Evolutionary conservation across 129 eudicot species (phyloP), one percentile per base, ranked within the genome.

Genomic region (Heracleum sosnowskyi): DNA sequence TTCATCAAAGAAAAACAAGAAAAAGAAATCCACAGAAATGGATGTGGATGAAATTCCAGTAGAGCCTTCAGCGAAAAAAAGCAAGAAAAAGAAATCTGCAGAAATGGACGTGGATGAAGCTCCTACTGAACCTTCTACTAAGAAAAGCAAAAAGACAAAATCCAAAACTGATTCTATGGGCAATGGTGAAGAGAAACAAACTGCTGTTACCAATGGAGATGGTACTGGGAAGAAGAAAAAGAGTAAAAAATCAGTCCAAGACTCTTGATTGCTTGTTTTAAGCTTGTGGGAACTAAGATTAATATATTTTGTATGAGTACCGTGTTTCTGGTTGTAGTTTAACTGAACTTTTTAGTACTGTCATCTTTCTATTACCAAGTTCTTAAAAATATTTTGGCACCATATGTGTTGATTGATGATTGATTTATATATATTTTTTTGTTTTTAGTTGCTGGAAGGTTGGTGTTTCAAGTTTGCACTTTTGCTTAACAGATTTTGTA

Each of bases 91-190:
- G 76, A 73, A 73, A 73, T 72, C 51, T 2, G 45, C 17, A 72
- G 49, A 39, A n/a, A 91, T 91, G 94, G 92, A 89, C 24, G 86
- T 83, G 80, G 97, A 89, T 68, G 75, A 88, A 60, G 42, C 81
- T 28, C 57, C 82, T 33, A 71, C 74, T 26, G 96, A 88, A 64
- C 77, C 86, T 26, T 42, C 86, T 47, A 47, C 60, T 53, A 91
- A 91, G 89, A 91, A 89, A 79, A 89, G 91, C 86, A 91, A 91
- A 90, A 91, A 91, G 69, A 89, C 87, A 90, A 89, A 91, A 77
- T 87, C 91, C 46, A 91, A 87, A 83, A 80, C 66, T 33, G 80
- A 77, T 36, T 70, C 73, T 40, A 74, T 24, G n/a, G 80, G 20
- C 2, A 47, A 39, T 26, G 73, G 26, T 39, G 80, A 28, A 2